Conservation (phyloP, 2,329 filamentous ascomycete species). For the Penicillium sp. region DNA sequence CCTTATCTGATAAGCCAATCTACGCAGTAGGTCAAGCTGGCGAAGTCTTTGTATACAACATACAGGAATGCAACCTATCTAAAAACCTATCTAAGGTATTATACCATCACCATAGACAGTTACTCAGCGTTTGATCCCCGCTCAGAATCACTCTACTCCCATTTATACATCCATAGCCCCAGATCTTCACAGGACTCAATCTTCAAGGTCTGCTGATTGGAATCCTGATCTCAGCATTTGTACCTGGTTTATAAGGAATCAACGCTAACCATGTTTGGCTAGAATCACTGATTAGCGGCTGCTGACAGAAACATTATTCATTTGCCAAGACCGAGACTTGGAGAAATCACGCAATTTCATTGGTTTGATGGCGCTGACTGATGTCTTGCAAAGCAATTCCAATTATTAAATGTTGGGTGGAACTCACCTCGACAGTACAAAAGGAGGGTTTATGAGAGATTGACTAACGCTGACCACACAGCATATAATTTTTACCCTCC, state of each 20-base stretch:
- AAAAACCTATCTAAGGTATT: no score
- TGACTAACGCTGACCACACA: slow-evolving; percentile 34
- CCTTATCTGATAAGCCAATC: slow-evolving; percentile 26
- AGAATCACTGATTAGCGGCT: slow-evolving; percentile 10
- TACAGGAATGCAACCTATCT: no score
- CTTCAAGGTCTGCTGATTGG: not conserved
- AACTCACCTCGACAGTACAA: not conserved
- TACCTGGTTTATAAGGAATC: not conserved
- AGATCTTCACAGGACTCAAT: not conserved
- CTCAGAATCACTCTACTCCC: no score
- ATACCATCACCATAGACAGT: not conserved
- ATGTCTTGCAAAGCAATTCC: slow-evolving; percentile 24
- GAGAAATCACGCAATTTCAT: not conserved
- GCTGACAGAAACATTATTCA: slow-evolving; percentile 32
- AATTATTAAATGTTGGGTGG: not conserved
- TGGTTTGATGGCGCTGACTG: slow-evolving; percentile 24
- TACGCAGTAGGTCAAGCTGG: not conserved
- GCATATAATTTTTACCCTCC: no score
- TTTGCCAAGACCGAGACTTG: not conserved
- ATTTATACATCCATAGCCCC: no score
- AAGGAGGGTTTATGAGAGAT: slow-evolving; percentile 21
- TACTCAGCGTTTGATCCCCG: not conserved
- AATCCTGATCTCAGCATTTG: slow-evolving; percentile 1
- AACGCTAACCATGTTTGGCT: not conserved
- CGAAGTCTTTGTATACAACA: not conserved